Base-by-base conservation (phyloP, 257 asterid species). In the Lantana camara region DNA sequence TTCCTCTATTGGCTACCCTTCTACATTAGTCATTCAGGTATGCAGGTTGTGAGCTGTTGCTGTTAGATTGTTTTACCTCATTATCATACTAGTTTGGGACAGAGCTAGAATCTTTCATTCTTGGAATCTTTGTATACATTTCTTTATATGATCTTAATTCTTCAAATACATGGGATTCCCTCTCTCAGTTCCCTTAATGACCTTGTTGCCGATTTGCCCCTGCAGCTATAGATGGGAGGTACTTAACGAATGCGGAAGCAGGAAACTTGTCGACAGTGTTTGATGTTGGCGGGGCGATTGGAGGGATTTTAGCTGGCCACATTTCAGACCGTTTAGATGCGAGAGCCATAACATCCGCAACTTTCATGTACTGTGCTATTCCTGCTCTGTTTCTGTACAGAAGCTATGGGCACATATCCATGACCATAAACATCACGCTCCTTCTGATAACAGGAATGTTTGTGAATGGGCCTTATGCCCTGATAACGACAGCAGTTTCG, bases 401-500 rank as follows among this genome's bases (percentile, higher is more conserved):
- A 66, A 78, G 65, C 66, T 87, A 84, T 19, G 88, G 92, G 4
- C 84, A 82, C 60, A 13, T 74, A 37, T 87, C 92, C 3, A 74
- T 79, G 81, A 44, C 85, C 9, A 14, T 73, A 41, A 87, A 82
- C 51, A 69, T 87, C 56, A 14, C 68, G 57, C 83, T 84, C 29
- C 80, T 82, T 89, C 69, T 87, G 59, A 56, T 82, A 35, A 71
- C 87, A 0, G 89, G 92, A 21, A 42, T 84, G 53, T 80, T 87
- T 8, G 95, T 84, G 67, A 84, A 87, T 16, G 89, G 83, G 14
- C 91, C 95, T 34, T 87, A 87, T 13, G 95, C 95, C 12, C 83
- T 87, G 48, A 87, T 87, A 34, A 87, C 95, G 5, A 87, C 95
- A 0, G 87, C 95, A 1, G 95, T 87, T 51, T 87, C 95, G n/a